Conservation (phyloP, 441 rosid species). For the Populus hybrid region DNA sequence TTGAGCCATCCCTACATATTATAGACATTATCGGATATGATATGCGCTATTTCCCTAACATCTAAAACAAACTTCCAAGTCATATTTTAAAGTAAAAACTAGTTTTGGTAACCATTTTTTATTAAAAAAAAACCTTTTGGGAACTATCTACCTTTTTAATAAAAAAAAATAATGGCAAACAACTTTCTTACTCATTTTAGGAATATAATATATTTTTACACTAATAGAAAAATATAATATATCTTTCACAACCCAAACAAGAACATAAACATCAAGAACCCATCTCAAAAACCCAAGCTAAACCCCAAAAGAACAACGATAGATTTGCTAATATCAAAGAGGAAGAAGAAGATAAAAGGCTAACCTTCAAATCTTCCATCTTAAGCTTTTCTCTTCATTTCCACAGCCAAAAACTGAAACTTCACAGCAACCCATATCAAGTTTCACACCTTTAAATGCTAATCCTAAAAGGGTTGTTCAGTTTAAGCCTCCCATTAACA, state of each 20-base stretch:
- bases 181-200: slow-evolving; percentile 27
- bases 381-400: slow-evolving; percentile 47
- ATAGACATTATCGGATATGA: neutral
- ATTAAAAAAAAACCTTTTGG: neutral
- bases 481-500: slow-evolving; percentile 55
- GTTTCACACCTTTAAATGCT: slow-evolving; percentile 14
- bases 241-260: slow-evolving; percentile 32
- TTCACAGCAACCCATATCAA: slow-evolving; percentile 13
- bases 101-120: neutral
- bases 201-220: neutral
- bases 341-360: neutral
- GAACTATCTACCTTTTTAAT: neutral
- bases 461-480: slow-evolving; percentile 61
- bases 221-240: too few relatives aligned
- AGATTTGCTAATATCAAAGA: neutral
- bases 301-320: neutral
- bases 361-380: slow-evolving; percentile 17
- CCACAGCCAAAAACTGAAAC: slow-evolving; percentile 55
- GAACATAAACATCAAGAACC: neutral
- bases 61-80: neutral
- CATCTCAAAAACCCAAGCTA: neutral
- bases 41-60: neutral
- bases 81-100: neutral
- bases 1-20: neutral
- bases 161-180: neutral